These are phyloP conservation scores for Aspergillus sp. DNA, from an alignment of 2,329 filamentous ascomycete species.

Conservation along the genomic window DNA sequence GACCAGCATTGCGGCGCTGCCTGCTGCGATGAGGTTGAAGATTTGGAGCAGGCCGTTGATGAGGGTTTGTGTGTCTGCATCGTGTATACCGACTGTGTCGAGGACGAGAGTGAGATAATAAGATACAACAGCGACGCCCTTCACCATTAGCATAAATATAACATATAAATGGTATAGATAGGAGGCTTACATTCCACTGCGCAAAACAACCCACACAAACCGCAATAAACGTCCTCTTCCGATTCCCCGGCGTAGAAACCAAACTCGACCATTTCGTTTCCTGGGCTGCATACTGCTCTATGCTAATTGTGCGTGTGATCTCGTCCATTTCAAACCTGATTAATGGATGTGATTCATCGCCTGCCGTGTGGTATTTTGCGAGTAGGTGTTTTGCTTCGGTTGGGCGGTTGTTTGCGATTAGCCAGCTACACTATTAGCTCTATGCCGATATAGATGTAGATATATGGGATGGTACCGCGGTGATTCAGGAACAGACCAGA, in stretches of 20 bases:
- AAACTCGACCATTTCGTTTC: slow-evolving; percentile 12
- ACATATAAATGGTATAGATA: neutral
- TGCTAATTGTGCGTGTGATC: slow-evolving; percentile 15
- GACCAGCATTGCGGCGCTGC: slow-evolving; percentile 13
- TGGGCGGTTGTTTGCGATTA: slow-evolving; percentile 15
- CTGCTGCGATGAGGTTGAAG: slow-evolving; percentile 17
- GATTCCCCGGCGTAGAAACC: slow-evolving; percentile 15
- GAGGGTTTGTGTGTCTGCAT: slow-evolving; percentile 29
- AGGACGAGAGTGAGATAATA: slow-evolving; percentile 34
- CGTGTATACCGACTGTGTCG: slow-evolving; percentile 31
- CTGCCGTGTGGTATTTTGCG: slow-evolving; percentile 15
- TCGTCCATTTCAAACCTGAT: slow-evolving; percentile 21
- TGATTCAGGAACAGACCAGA: slow-evolving; percentile 16
- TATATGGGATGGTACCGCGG: slow-evolving; percentile 5
- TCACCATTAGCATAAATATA: too few relatives aligned
- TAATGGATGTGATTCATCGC: slow-evolving; percentile 11
- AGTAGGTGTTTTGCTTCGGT: slow-evolving; percentile 16
- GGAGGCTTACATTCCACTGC: slow-evolving; percentile 19
- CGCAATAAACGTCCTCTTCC: slow-evolving; percentile 21
- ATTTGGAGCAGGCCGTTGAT: slow-evolving; percentile 32
- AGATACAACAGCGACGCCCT: slow-evolving; percentile 28
- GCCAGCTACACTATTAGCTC: slow-evolving; percentile 12
- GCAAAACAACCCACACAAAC: slow-evolving; percentile 14
- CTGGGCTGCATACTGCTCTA: slow-evolving; percentile 9
- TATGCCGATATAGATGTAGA: neutral